phyloP scores from a whole-genome alignment of 257 asterid genomes.

The Mentha longifolia region DNA sequence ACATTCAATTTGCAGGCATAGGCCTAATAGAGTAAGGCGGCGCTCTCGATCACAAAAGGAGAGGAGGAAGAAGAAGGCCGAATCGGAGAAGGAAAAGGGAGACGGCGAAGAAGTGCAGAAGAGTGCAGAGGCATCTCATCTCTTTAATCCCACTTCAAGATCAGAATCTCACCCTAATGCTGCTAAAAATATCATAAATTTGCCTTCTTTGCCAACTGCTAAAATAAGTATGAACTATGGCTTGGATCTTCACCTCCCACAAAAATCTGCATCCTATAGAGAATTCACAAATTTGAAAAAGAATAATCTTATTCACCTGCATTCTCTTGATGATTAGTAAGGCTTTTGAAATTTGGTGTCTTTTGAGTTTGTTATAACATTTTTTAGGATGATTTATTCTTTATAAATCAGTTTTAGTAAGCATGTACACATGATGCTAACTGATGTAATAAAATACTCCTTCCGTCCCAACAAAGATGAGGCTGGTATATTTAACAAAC shows the following conservation, averaged over 20 bases:
- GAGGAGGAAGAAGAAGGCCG: constrained; percentile 41
- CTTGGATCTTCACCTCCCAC: constrained; percentile 35
- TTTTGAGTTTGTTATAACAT: background rate
- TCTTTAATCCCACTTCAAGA: constrained; percentile 31
- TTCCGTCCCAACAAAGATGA: no score
- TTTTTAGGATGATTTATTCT: background rate
- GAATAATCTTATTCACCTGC: constrained; percentile 19
- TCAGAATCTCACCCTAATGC: constrained; percentile 47
- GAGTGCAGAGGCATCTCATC: constrained; percentile 32
- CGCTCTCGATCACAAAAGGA: constrained; percentile 55
- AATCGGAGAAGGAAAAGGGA: constrained; percentile 38
- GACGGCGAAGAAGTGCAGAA: constrained; percentile 25
- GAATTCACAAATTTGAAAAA: constrained; percentile 45
- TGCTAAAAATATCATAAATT: constrained; percentile 45
- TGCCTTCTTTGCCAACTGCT: constrained; percentile 45
- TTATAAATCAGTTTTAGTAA: background rate
- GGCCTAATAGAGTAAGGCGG: constrained; percentile 45
- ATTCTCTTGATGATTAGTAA: constrained; percentile 33
- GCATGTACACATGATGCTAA: background rate
- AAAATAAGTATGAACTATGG: constrained; percentile 32
- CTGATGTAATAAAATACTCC: background rate
- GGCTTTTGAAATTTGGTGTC: background rate
- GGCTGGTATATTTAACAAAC: background rate
- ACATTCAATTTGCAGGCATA: constrained; percentile 36
- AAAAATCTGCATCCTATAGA: constrained; percentile 60